phyloP scores from a whole-genome alignment of 1,284 basidiomycete genomes.

The Volvariella volvacea region DNA sequence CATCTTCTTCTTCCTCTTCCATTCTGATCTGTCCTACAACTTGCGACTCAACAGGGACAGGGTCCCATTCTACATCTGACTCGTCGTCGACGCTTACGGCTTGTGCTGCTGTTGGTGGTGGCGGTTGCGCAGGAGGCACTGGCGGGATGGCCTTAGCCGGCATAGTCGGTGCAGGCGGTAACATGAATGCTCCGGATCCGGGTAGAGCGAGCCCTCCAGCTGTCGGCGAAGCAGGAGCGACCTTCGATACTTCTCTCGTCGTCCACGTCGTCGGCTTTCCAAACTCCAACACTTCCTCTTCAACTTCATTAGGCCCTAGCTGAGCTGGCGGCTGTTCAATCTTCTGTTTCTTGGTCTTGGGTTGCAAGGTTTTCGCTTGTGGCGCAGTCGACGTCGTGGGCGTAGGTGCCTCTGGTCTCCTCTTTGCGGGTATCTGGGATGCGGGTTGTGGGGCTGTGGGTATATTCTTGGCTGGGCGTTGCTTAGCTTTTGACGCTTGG shows the following conservation, averaged over 20 bases:
- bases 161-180: conserved; percentile 24
- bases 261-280: conserved; percentile 31
- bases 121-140: conserved; percentile 1
- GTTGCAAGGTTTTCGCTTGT: conserved; percentile 11
- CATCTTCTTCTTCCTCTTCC: conserved; percentile 35
- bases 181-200: conserved; percentile 15
- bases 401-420: conserved; percentile 8
- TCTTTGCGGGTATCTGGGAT: conserved; percentile 7
- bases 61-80: conserved; percentile 13
- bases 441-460: conserved; percentile 2
- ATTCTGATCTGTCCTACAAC: conserved; percentile 49
- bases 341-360: conserved; percentile 13
- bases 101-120: conserved; percentile 12
- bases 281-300: conserved; percentile 29
- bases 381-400: conserved; percentile 8
- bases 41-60: conserved; percentile 16
- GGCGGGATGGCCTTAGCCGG: conserved; percentile 4
- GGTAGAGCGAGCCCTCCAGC: conserved; percentile 38
- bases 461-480: conserved; percentile 11
- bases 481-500: conserved; percentile 12
- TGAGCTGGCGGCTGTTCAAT: conserved; percentile 9
- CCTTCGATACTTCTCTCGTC: conserved; percentile 1
- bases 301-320: conserved; percentile 20
- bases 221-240: conserved; percentile 3
- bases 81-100: conserved; percentile 12